Conservation (phyloP, 441 rosid genomes). For the Viola pubescens region DNA sequence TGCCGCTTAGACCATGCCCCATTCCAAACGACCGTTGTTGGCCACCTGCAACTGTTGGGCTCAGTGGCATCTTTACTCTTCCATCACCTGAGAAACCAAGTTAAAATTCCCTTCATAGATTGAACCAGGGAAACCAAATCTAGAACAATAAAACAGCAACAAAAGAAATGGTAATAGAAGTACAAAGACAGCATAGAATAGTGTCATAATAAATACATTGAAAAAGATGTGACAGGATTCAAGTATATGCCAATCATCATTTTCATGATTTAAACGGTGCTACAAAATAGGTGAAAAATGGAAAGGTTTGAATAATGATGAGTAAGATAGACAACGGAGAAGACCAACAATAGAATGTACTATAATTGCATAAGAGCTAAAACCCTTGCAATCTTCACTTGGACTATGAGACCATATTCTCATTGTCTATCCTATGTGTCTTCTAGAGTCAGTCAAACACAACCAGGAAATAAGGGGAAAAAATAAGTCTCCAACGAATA, state of each 20-base stretch:
- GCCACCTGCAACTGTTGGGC: constrained; percentile 63
- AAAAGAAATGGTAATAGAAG: neutral
- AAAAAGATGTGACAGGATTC: neutral
- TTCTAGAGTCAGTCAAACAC: neutral
- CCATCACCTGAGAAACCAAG: constrained; percentile 58
- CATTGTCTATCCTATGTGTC: neutral
- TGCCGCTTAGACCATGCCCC: constrained; percentile 53
- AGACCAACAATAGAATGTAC: neutral
- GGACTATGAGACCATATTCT: neutral
- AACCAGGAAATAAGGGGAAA: neutral
- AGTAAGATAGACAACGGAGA: neutral
- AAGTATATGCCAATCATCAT: neutral
- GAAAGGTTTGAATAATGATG: too few species aligned
- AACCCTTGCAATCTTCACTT: neutral
- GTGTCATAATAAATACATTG: neutral
- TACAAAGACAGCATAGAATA: neutral
- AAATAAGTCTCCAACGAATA: neutral
- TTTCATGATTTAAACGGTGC: neutral
- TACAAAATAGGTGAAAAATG: neutral
- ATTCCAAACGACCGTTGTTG: constrained; percentile 63
- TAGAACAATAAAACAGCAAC: constrained; percentile 5
- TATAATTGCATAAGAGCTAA: neutral
- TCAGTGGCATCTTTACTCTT: constrained; percentile 80
- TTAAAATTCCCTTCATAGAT: constrained; percentile 15
- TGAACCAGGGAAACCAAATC: constrained; percentile 5